These are phyloP conservation scores for Cyberlindnera euphorbiae DNA, from an alignment of 805 yeast species.

Conservation along the genomic window DNA sequence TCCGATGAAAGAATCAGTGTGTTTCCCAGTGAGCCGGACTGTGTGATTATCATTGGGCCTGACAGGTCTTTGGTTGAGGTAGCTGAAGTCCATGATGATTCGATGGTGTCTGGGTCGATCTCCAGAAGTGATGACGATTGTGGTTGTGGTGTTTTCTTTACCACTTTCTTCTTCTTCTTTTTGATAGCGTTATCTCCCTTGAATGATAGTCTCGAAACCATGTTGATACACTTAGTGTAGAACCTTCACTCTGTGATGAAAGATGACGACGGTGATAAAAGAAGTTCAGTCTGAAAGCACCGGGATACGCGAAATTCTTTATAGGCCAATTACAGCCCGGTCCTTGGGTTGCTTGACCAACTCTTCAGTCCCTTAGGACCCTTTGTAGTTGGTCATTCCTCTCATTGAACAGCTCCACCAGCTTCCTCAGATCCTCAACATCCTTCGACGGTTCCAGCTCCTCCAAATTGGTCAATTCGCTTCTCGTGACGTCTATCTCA, in stretches of 20 bases:
- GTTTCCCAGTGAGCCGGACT: neutral
- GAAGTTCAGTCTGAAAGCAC: no score
- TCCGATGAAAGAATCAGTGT: constrained; percentile 3
- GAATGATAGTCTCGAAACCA: constrained; percentile 34
- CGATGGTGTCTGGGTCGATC: constrained; percentile 6
- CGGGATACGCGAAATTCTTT: no score
- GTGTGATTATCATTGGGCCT: constrained; percentile 30
- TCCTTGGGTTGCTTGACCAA: no score
- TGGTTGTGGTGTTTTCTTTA: constrained; percentile 1
- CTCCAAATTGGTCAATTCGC: constrained; percentile 10
- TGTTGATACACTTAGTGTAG: no score
- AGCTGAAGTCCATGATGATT: constrained; percentile 27
- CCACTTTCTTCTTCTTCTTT: constrained; percentile 13
- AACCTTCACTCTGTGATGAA: no score
- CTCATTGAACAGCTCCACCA: constrained; percentile 17
- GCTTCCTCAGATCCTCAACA: constrained; percentile 13
- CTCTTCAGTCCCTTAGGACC: no score
- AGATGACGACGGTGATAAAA: no score
- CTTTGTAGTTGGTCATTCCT: constrained; percentile 19
- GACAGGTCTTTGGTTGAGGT: constrained; percentile 22
- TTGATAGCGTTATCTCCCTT: constrained; percentile 30
- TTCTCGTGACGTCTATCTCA: constrained; percentile 21
- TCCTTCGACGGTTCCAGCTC: constrained; percentile 10
- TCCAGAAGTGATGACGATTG: constrained; percentile 2
- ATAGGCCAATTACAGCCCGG: no score